Evolutionary conservation across 371 early-diverging fungal genomes (phyloP).

Genomic region (Nematocida ironsii): DNA sequence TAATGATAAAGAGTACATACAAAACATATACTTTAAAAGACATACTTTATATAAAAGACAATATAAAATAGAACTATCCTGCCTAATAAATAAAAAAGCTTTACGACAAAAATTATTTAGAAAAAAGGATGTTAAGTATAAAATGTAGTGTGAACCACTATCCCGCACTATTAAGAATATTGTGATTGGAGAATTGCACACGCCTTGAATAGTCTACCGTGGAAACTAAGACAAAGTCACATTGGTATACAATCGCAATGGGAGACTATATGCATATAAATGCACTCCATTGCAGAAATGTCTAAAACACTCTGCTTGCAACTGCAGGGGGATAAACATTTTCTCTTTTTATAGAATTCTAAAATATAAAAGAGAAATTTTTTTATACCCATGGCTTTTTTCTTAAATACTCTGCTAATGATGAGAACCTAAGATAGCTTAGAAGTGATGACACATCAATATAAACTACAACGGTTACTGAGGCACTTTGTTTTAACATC

Average conservation of each 20-base stretch:
- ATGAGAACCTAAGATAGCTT: slow-evolving; percentile 41
- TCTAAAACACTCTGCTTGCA: slow-evolving; percentile 21
- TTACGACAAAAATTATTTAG: neutral
- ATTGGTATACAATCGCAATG: neutral
- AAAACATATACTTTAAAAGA: too few species aligned
- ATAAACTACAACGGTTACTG: slow-evolving; percentile 62
- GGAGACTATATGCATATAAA: slow-evolving; percentile 47
- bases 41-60: too few species aligned
- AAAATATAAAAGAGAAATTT: slow-evolving; percentile 3
- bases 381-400: slow-evolving; percentile 2
- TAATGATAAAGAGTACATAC: too few species aligned
- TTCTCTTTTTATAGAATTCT: slow-evolving; percentile 23
- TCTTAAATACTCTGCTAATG: slow-evolving; percentile 37
- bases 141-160: slow-evolving; percentile 63
- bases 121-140: slow-evolving; percentile 30
- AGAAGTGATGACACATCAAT: slow-evolving; percentile 48
- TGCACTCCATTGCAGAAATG: slow-evolving; percentile 47
- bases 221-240: slow-evolving; percentile 27
- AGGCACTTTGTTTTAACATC: slow-evolving; percentile 42
- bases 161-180: slow-evolving; percentile 58
- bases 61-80: neutral
- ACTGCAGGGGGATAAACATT: slow-evolving; percentile 11
- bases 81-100: neutral
- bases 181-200: slow-evolving; percentile 60
- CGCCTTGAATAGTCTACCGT: slow-evolving; percentile 47